Evolutionary conservation across 495 filamentous ascomycete species (phyloP).

Genomic region (Glarea lozoyensis): DNA sequence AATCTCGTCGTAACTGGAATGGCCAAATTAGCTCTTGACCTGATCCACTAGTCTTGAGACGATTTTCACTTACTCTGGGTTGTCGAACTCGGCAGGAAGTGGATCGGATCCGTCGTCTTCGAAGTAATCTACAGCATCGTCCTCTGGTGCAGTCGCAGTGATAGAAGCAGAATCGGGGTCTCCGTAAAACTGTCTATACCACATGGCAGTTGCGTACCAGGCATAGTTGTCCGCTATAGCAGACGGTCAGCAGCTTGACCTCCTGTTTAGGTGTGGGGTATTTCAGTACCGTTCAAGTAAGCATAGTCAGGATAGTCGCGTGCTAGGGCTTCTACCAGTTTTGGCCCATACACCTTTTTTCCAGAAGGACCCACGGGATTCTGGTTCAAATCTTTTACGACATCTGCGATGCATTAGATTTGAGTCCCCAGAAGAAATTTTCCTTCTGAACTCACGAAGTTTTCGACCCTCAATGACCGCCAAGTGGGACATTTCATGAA

Average conservation of each 20-base stretch:
- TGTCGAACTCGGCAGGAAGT: not conserved
- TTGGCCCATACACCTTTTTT: not conserved
- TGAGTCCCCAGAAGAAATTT: not conserved
- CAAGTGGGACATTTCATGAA: not conserved
- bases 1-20: not conserved
- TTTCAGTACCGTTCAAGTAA: not conserved
- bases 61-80: not conserved
- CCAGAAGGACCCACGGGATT: not conserved
- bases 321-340: not conserved
- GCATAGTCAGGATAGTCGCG: not conserved
- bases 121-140: not conserved
- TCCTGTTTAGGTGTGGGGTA: not conserved
- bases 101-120: not conserved
- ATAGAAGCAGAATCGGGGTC: not conserved
- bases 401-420: not conserved
- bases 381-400: not conserved
- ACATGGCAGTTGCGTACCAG: not conserved
- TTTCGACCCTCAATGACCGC: not conserved
- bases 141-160: not conserved
- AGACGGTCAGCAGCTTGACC: no score
- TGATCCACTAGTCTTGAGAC: not conserved
- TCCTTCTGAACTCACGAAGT: not conserved
- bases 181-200: not conserved
- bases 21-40: not conserved
- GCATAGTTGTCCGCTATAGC: not conserved